phyloP scores from a whole-genome alignment of 345 rosid genomes.

The Camelina sativa region DNA sequence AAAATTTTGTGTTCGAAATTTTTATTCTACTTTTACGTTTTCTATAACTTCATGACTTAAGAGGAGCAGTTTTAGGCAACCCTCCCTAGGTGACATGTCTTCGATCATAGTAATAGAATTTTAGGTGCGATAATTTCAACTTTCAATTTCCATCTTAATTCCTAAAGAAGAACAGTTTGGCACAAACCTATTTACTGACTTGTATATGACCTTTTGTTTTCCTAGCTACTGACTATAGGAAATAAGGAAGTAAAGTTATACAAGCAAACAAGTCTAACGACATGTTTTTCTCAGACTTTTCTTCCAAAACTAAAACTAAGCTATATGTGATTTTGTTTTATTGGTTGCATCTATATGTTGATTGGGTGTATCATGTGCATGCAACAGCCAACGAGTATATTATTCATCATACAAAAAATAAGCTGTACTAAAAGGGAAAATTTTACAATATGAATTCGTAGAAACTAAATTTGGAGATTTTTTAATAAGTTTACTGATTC shows the following conservation, averaged over 20 bases:
- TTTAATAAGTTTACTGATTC: not conserved
- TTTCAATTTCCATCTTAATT: conserved; percentile 6
- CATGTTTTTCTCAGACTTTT: not conserved
- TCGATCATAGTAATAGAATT: not conserved
- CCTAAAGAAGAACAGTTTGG: not conserved
- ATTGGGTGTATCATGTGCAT: not conserved
- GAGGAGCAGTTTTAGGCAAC: conserved; percentile 16
- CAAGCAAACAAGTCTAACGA: conserved; percentile 15
- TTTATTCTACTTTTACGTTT: not conserved
- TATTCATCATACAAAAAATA: not conserved
- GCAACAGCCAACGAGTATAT: not conserved
- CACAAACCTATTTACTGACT: conserved; percentile 7
- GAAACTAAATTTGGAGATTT: not conserved
- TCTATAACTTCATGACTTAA: not conserved
- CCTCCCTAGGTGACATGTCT: not conserved
- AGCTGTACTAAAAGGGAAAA: not conserved
- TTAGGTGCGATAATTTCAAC: conserved; percentile 10
- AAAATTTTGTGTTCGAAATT: not conserved
- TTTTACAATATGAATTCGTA: not conserved
- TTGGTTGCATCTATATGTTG: not conserved
- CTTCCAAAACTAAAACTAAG: conserved; percentile 1
- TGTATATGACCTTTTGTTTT: not conserved
- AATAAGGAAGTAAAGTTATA: conserved; percentile 14
- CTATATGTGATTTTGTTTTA: conserved; percentile 1
- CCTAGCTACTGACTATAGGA: not conserved